Base-by-base conservation (phyloP, 306 rosid species). In the Vicia faba region DNA sequence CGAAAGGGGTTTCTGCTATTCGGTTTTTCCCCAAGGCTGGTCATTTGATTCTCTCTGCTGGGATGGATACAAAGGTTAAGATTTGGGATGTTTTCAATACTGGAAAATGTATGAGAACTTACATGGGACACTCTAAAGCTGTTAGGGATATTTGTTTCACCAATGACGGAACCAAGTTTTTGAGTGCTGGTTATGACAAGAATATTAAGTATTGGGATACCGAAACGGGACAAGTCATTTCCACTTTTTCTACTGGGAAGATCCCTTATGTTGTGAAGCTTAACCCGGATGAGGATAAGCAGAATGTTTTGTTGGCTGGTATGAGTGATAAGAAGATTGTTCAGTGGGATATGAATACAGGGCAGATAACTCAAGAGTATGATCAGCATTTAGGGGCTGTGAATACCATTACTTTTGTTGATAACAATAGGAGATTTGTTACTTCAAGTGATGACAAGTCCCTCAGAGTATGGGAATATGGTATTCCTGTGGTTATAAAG, bases 241-340 rank as follows among this genome's bases (percentile, higher is more conserved):
- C 99, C 0, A 85, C 97, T 7, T 90, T 93, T 40, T 75, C 95
- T 8, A 93, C 99, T 0, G 97, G 99, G 81, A 93, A 90, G 74
- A 84, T 90, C 44, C 99, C 99, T 5, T 95, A 90, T 64, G 99
- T 95, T 18, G 97, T 90, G 36, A 90, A 80, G 85, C 95, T 95
- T 72, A 95, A 95, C 64, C 99, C 97, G 0, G 95, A 95, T 3
- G 97, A 90, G 31, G 99, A 95, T 80, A 95, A 95, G 82, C 97
- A 95, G 82, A 90, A 87, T 74, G 85, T 95, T 45, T 77, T 95
- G 79, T 64, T 95, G 76, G 99, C 99, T 15, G 97, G 99, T 40
- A 95, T 95, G 99, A 95, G 96, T 66, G 99, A 95, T 78, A 90
- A 95, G 81, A 90, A 95, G 89, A 95, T 95, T 76, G 99, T 95